A percentile compares a stretch with the other conserved stretches of the same genome.
These are phyloP conservation scores for Chondrostereum purpureum DNA, from an alignment of 1,284 basidiomycete species.

Conservation along the genomic window DNA sequence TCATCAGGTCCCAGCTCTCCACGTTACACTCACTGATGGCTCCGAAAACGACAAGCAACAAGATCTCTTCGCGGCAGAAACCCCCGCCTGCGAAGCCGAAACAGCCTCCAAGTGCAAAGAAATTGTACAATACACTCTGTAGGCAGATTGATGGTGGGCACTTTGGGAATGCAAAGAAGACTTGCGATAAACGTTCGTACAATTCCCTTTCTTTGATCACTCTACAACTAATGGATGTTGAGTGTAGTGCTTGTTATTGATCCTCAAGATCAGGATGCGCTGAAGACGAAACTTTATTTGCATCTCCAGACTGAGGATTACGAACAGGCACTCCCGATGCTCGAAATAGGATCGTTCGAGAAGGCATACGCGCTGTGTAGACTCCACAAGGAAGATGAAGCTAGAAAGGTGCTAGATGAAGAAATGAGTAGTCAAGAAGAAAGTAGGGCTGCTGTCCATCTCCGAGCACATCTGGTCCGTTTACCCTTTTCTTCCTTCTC, in stretches of 20 bases:
- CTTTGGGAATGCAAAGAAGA: constrained; percentile 76
- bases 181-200: constrained; percentile 79
- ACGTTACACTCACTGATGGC: too few species aligned
- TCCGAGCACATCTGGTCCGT: constrained; percentile 81
- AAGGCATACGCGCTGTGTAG: constrained; percentile 79
- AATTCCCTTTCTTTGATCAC: constrained; percentile 15
- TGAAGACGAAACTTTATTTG: constrained; percentile 76
- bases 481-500: constrained; percentile 1
- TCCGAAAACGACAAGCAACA: too few species aligned
- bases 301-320: constrained; percentile 82
- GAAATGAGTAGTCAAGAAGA: constrained; percentile 41
- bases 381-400: constrained; percentile 66
- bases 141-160: constrained; percentile 82
- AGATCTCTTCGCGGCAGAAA: not conserved
- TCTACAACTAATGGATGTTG: constrained; percentile 1
- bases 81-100: not conserved
- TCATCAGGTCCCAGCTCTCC: too few species aligned
- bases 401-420: constrained; percentile 43
- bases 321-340: constrained; percentile 46
- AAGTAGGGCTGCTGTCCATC: constrained; percentile 64
- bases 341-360: constrained; percentile 50
- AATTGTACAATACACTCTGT: constrained; percentile 71
- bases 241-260: constrained; percentile 61
- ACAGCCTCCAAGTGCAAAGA: constrained; percentile 30
- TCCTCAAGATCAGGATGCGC: constrained; percentile 63